Base-by-base conservation (phyloP, 306 rosid genomes). In the Vicia sativa region DNA sequence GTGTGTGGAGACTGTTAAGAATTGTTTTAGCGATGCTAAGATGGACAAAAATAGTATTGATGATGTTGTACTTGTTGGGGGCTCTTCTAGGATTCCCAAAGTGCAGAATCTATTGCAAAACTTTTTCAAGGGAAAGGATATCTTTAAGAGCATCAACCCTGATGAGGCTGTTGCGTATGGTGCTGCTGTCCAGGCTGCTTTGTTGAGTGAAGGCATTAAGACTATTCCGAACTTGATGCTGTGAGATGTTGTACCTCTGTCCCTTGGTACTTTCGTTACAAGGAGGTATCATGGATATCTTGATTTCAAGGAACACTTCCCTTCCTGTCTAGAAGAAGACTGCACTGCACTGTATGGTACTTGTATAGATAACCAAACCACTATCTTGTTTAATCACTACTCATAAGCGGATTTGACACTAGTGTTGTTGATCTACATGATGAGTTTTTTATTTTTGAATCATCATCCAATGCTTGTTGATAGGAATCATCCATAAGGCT, bases 111-210 rank as follows among this genome's bases (percentile, higher is more conserved):
- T 59, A 4, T 15, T 59, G 65, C 28, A 16, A 1, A 14, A 35
- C 4, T 59, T 35, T 2, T 59, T 59, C 46, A 9, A 35, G 4
- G 65, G 65, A 0, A 59, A 35, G 14, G 65, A 59, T 0, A 2
- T 59, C 0, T 59, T 9, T 5, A 59, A 35, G 14, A 35, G 65
- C 14, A 59, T 59, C 4, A 59, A 59, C 7, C 65, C 65, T 35
- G 65, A 59, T 35, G 65, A 59, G 65, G 65, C 46, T 35, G 65
- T 59, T 59, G 65, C 65, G 15, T 59, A 59, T 61, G 49, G 66
- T 11, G 49, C 66, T 0, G 66, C 66, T 38, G 48, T 61, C 0
- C 66, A 61, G 9, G 49, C 49, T 37, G 66, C 66, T 61, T 37
- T 61, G 31, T 19, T 37, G 31, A 5, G 9, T 11, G 49, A 1